These are phyloP conservation scores for Chenopodium berlandieri DNA, from an alignment of 148 eudicot genomes.

Conservation along the genomic window DNA sequence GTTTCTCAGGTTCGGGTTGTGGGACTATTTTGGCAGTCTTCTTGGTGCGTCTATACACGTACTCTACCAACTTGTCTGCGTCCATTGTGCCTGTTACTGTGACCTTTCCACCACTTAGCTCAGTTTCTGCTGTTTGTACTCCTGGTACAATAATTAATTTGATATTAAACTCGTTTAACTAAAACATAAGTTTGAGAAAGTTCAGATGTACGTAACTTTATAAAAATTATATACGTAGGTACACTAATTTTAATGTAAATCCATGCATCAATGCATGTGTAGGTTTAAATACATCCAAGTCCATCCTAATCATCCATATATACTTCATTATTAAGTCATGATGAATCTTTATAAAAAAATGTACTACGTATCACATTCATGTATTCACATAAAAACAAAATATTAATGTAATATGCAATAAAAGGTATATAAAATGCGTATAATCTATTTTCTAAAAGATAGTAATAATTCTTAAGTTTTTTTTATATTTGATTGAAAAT, in stretches of 20 bases:
- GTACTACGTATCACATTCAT: not conserved
- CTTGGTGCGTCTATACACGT: slow-evolving; percentile 78
- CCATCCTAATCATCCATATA: not conserved
- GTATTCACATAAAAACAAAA: not conserved
- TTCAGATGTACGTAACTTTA: not conserved
- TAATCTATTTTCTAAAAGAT: too few relatives aligned
- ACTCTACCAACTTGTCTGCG: slow-evolving; percentile 63
- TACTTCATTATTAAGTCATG: not conserved
- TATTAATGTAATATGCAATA: too few relatives aligned
- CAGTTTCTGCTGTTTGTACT: slow-evolving; percentile 76
- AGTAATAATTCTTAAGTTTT: not conserved
- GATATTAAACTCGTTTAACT: not conserved
- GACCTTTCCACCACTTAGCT: slow-evolving; percentile 66
- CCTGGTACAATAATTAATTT: slow-evolving; percentile 35
- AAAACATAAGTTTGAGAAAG: not conserved
- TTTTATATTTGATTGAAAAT: too few relatives aligned
- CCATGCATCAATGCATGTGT: not conserved
- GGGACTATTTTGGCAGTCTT: slow-evolving; percentile 82
- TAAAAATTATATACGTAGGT: too few relatives aligned
- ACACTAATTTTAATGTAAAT: not conserved
- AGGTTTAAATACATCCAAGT: not conserved
- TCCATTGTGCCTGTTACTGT: slow-evolving; percentile 92
- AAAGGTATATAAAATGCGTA: too few relatives aligned
- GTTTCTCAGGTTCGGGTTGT: slow-evolving; percentile 67
- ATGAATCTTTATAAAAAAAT: not conserved